These are phyloP conservation scores for Xylariales sp. DNA, from an alignment of 2,329 filamentous ascomycete species.

Conservation along the genomic window DNA sequence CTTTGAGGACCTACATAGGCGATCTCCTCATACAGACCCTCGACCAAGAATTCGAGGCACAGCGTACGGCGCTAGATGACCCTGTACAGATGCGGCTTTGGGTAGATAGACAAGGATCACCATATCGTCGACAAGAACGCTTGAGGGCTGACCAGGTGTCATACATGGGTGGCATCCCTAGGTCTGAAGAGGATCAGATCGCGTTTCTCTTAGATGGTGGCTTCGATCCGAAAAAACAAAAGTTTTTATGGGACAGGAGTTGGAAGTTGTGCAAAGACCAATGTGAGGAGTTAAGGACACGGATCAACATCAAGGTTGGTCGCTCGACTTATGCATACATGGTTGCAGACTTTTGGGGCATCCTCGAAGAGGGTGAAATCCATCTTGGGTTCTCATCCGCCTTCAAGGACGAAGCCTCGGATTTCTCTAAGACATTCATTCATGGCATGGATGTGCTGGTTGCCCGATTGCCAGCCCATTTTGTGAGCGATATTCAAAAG, in stretches of 20 bases:
- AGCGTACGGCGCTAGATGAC: constrained; percentile 46
- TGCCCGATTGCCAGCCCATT: constrained; percentile 64
- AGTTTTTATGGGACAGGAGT: constrained; percentile 44
- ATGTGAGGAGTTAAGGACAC: constrained; percentile 48
- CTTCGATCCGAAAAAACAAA: constrained; percentile 47
- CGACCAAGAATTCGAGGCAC: constrained; percentile 43
- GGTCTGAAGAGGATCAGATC: constrained; percentile 44
- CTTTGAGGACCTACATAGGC: constrained; percentile 45
- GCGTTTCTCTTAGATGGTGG: constrained; percentile 54
- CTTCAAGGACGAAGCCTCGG: constrained; percentile 51
- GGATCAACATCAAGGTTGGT: constrained; percentile 56
- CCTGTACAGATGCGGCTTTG: constrained; percentile 49
- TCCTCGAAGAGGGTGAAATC: constrained; percentile 60
- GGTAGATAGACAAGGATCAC: constrained; percentile 36
- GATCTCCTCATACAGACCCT: constrained; percentile 46
- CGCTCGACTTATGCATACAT: constrained; percentile 61
- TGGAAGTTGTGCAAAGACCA: constrained; percentile 43
- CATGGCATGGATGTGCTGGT: constrained; percentile 60
- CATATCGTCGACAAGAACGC: constrained; percentile 30
- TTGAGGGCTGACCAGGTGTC: constrained; percentile 33
- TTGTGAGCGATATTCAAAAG: constrained; percentile 68
- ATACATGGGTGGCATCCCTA: constrained; percentile 47
- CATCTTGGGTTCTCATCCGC: constrained; percentile 64
- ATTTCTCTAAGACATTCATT: constrained; percentile 49
- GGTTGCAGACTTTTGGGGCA: constrained; percentile 60